Percentiles rank a stretch among this genome's conserved stretches.
These are phyloP conservation scores for Santalum album DNA, from an alignment of 164 flowering plant species.

Conservation along the genomic window DNA sequence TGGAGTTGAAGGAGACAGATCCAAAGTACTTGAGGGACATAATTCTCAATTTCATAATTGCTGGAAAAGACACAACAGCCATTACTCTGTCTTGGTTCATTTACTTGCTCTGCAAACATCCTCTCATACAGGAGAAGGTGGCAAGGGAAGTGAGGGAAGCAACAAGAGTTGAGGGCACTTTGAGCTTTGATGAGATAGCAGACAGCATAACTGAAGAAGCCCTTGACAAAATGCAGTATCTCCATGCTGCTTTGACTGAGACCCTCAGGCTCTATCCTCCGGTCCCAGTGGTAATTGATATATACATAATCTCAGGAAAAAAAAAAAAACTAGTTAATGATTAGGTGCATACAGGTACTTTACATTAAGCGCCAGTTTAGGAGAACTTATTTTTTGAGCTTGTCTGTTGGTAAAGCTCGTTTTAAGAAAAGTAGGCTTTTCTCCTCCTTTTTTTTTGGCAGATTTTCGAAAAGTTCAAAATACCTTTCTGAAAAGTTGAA, in stretches of 20 bases:
- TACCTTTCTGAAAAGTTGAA: no score
- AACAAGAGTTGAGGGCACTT: not conserved
- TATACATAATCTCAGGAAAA: no score
- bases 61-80: slow-evolving; percentile 2
- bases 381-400: no score
- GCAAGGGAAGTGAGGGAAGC: not conserved
- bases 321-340: no score
- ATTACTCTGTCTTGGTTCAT: not conserved
- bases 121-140: not conserved
- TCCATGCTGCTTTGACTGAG: slow-evolving; percentile 20
- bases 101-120: slow-evolving; percentile 1
- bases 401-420: no score
- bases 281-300: slow-evolving; percentile 13
- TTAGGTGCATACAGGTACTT: no score
- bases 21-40: not conserved
- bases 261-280: slow-evolving; percentile 22
- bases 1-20: not conserved
- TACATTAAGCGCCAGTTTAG: no score
- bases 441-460: no score
- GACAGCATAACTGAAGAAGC: not conserved
- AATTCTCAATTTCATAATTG: not conserved
- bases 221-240: slow-evolving; percentile 21
- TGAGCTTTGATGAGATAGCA: not conserved
- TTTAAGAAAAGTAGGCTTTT: no score
- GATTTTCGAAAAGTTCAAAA: no score